phyloP scores from a whole-genome alignment of 441 rosid genomes.

The Erysimum pusillum region DNA sequence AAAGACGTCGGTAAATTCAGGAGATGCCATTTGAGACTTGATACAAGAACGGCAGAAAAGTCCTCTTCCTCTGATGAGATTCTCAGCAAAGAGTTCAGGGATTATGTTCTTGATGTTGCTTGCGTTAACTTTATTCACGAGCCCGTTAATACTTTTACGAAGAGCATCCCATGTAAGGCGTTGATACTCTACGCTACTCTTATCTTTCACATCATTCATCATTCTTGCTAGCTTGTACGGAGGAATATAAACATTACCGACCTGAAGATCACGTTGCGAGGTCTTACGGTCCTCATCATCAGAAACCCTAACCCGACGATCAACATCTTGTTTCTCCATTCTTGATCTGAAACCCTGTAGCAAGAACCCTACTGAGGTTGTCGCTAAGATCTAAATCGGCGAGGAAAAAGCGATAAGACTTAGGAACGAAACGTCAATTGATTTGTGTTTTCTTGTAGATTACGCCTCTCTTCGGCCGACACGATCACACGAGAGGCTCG shows the following conservation, averaged over 20 bases:
- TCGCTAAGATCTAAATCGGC: slow-evolving; percentile 34
- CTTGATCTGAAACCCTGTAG: neutral
- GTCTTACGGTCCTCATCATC: slow-evolving; percentile 16
- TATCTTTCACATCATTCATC: slow-evolving; percentile 86
- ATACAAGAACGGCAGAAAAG: slow-evolving; percentile 86
- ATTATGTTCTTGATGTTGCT: slow-evolving; percentile 86
- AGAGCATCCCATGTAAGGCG: slow-evolving; percentile 92
- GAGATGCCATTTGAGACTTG: slow-evolving; percentile 95
- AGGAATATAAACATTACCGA: slow-evolving; percentile 88
- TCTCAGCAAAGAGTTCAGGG: slow-evolving; percentile 83
- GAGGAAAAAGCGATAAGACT: neutral
- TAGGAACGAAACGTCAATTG: no score
- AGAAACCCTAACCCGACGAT: slow-evolving; percentile 38
- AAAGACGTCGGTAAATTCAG: slow-evolving; percentile 81
- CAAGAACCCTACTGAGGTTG: slow-evolving; percentile 30
- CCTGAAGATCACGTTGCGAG: slow-evolving; percentile 46
- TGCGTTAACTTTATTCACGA: slow-evolving; percentile 84
- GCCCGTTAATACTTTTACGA: slow-evolving; percentile 83
- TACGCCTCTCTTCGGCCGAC: no score
- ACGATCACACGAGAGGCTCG: no score
- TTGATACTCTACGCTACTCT: slow-evolving; percentile 82
- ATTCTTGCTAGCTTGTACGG: slow-evolving; percentile 80
- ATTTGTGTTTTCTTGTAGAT: no score
- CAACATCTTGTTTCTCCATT: neutral
- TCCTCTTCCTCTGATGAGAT: slow-evolving; percentile 87